phyloP scores from a whole-genome alignment of 306 rosid genomes.

The Prunus dulcis region DNA sequence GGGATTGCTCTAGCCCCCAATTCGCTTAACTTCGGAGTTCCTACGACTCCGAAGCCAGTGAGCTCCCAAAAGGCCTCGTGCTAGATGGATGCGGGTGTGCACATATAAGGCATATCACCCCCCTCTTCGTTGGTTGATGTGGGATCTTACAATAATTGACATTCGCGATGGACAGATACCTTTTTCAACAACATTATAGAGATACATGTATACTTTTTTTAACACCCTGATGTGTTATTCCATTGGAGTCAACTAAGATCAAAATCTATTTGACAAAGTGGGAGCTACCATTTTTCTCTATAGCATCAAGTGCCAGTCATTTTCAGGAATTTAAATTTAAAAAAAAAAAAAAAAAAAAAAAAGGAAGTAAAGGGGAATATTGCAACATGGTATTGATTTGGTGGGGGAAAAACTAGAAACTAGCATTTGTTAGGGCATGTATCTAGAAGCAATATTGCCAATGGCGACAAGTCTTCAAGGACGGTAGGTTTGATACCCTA shows the following conservation, averaged over 20 bases:
- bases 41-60: no score
- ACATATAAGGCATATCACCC: no score
- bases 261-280: slow-evolving; percentile 4
- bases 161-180: no score
- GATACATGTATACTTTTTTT: no score
- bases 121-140: no score
- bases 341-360: neutral
- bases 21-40: no score
- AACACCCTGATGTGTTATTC: neutral
- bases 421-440: neutral
- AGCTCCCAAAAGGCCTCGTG: no score
- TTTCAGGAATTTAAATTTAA: neutral
- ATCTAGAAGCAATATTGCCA: slow-evolving; percentile 17
- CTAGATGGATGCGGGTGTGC: no score
- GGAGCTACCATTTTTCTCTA: neutral
- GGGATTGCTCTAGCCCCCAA: no score
- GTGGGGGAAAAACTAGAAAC: neutral
- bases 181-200: no score
- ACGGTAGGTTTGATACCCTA: slow-evolving; percentile 73
- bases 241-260: neutral
- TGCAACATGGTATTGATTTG: neutral
- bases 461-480: slow-evolving; percentile 42
- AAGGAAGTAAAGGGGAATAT: neutral
- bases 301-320: slow-evolving; percentile 3
- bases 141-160: no score